Conservation (phyloP, 1,139 yeast species). For the Saccharomyces hybrid region DNA sequence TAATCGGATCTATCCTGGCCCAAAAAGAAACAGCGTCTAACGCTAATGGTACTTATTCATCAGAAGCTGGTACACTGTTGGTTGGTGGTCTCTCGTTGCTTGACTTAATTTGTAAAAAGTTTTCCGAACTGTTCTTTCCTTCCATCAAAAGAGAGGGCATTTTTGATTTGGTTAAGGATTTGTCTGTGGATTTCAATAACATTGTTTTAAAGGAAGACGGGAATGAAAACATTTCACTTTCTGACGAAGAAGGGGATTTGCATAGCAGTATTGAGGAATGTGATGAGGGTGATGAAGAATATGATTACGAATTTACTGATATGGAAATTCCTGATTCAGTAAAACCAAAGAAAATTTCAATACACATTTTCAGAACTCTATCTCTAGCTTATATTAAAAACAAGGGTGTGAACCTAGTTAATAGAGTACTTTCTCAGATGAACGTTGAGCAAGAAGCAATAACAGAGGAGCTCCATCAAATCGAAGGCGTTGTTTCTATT, state of each 20-base stretch:
- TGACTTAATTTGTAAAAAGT: slow-evolving; percentile 35
- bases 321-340: slow-evolving; percentile 22
- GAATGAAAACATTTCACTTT: slow-evolving; percentile 11
- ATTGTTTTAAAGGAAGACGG: slow-evolving; percentile 19
- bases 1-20: slow-evolving; percentile 65
- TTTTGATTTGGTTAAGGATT: slow-evolving; percentile 35
- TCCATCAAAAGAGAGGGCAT: slow-evolving; percentile 70
- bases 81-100: slow-evolving; percentile 50
- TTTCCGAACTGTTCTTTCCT: slow-evolving; percentile 21
- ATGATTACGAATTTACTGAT: slow-evolving; percentile 26
- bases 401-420: slow-evolving; percentile 11
- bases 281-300: slow-evolving; percentile 27
- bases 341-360: slow-evolving; percentile 19
- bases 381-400: slow-evolving; percentile 8
- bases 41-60: slow-evolving; percentile 16
- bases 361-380: slow-evolving; percentile 16
- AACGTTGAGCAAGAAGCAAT: slow-evolving; percentile 22
- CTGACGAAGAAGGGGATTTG: slow-evolving; percentile 15
- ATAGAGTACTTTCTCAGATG: slow-evolving; percentile 9
- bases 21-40: slow-evolving; percentile 40
- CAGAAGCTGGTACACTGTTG: slow-evolving; percentile 38
- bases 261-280: slow-evolving; percentile 17
- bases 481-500: slow-evolving; percentile 14
- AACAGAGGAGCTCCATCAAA: slow-evolving; percentile 27
- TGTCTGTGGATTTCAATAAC: slow-evolving; percentile 7